Conservation (phyloP, 306 rosid genomes). For the Gastrolobium villosum region DNA sequence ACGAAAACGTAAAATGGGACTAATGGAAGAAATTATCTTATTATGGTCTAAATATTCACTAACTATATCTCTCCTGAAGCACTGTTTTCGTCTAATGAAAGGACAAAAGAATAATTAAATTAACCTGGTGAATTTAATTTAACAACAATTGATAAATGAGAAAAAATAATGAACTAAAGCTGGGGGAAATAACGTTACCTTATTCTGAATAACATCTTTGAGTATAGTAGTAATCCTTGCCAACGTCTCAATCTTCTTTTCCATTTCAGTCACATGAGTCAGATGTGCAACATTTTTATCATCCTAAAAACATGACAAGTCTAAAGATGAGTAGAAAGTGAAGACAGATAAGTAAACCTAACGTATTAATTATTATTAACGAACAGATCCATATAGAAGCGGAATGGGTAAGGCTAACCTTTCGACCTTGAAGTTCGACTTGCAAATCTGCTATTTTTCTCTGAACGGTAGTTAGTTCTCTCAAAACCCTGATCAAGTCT, state of each 20-base stretch:
- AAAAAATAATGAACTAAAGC: constrained; percentile 1
- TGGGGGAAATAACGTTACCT: constrained; percentile 58
- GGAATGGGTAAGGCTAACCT: constrained; percentile 56
- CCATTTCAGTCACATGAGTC: constrained; percentile 96
- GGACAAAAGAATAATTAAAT: constrained; percentile 6
- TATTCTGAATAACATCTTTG: constrained; percentile 95
- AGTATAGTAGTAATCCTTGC: constrained; percentile 87
- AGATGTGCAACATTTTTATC: constrained; percentile 95
- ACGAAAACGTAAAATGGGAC: constrained; percentile 29
- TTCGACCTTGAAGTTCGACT: constrained; percentile 98
- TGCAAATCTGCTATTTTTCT: constrained; percentile 94
- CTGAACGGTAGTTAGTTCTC: constrained; percentile 89
- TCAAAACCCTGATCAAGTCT: constrained; percentile 80
- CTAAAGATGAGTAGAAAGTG: no score
- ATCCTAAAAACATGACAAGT: constrained; percentile 81
- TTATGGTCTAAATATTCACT: neutral
- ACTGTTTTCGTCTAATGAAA: neutral
- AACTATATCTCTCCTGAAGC: neutral
- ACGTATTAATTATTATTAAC: neutral
- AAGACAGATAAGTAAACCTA: neutral
- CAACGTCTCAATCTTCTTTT: constrained; percentile 86
- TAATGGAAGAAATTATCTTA: constrained; percentile 1
- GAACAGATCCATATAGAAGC: constrained; percentile 33
- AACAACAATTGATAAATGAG: neutral
- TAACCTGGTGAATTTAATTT: neutral